A percentile compares a stretch with the other conserved stretches of the same genome.
These are phyloP conservation scores for Guillardia theta DNA, from an alignment of 78 protist genomes.

Conservation along the genomic window DNA sequence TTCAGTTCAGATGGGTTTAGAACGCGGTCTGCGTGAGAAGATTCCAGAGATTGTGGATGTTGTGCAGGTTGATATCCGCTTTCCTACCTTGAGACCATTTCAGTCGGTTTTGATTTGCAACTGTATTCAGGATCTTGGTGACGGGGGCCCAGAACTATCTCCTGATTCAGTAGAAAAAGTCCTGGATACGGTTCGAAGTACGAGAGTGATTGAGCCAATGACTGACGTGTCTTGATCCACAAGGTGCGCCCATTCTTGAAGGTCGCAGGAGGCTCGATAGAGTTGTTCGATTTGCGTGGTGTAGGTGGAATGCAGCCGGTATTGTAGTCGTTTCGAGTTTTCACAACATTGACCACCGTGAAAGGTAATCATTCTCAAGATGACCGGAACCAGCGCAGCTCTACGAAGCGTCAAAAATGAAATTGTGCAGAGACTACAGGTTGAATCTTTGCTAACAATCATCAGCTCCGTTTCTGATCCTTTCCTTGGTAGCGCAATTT, in stretches of 20 bases:
- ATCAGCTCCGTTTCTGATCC: too few relatives aligned
- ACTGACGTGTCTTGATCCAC: too few relatives aligned
- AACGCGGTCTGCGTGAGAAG: slow-evolving; percentile 46
- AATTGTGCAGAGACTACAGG: slow-evolving; percentile 40
- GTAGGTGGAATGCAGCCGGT: neutral
- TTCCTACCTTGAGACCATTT: neutral
- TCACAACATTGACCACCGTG: neutral
- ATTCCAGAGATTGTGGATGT: neutral
- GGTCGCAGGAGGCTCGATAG: slow-evolving; percentile 37
- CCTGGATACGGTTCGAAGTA: neutral
- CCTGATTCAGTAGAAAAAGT: neutral
- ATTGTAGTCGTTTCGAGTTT: neutral
- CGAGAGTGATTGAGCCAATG: too few relatives aligned
- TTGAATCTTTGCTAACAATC: too few relatives aligned
- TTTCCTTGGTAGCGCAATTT: too few relatives aligned
- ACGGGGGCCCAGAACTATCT: neutral
- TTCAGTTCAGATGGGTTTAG: slow-evolving; percentile 21
- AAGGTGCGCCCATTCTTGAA: neutral
- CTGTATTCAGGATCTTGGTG: neutral
- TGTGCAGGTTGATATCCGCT: slow-evolving; percentile 3
- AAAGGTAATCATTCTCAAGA: neutral
- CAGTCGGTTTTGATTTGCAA: neutral
- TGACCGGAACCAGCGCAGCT: neutral
- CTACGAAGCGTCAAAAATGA: slow-evolving; percentile 1
- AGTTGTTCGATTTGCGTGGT: neutral